A percentile compares a stretch with the other conserved stretches of the same genome.
phyloP scores from a whole-genome alignment of 2,329 filamentous ascomycete species.

The Monilinia fructigena region DNA sequence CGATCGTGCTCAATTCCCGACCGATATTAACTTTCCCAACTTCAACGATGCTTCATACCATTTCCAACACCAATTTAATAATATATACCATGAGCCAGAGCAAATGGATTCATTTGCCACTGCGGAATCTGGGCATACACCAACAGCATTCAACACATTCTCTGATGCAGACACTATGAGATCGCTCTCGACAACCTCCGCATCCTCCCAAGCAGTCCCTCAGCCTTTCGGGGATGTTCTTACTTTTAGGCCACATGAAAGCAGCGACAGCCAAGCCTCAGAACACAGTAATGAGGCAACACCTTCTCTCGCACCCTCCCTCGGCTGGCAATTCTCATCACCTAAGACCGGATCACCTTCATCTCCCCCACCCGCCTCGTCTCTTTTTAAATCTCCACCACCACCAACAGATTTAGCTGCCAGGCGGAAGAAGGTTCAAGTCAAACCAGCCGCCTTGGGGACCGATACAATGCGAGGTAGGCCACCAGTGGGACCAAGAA shows the following conservation, averaged over 20 bases:
- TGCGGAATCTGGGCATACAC: conserved; percentile 29
- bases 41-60: not conserved
- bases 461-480: conserved; percentile 34
- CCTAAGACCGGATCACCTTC: conserved; percentile 28
- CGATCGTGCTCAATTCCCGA: conserved; percentile 28
- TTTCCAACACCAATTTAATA: not conserved
- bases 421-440: conserved; percentile 38
- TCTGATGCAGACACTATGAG: conserved; percentile 12
- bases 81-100: conserved; percentile 10
- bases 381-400: conserved; percentile 37
- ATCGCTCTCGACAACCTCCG: conserved; percentile 27
- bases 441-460: conserved; percentile 37
- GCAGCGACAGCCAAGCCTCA: conserved; percentile 29
- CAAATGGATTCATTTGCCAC: conserved; percentile 20
- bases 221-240: conserved; percentile 24
- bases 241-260: conserved; percentile 24
- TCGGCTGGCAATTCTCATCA: conserved; percentile 31
- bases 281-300: conserved; percentile 29
- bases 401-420: conserved; percentile 38
- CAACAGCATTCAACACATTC: conserved; percentile 31
- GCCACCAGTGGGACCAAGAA: conserved; percentile 36
- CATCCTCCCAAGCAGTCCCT: conserved; percentile 33
- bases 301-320: not conserved
- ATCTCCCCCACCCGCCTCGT: conserved; percentile 33
- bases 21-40: conserved; percentile 9